A percentile compares a stretch with the other conserved stretches of the same genome.
Conservation (phyloP, 2,329 filamentous ascomycete genomes). For the Mollisiaceae sp. region DNA sequence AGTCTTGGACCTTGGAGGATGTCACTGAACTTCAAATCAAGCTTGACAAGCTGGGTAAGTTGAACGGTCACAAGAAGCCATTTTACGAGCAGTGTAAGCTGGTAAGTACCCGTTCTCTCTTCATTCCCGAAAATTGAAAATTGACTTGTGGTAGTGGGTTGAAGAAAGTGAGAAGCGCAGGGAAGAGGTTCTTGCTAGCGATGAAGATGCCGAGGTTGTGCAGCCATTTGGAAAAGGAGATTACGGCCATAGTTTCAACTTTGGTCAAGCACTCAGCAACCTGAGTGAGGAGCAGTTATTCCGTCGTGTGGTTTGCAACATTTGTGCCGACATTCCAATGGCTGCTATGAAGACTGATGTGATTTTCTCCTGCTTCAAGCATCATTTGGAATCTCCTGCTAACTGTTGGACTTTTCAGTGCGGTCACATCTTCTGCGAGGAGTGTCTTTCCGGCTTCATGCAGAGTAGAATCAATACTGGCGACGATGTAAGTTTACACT, state of each 20-base stretch:
- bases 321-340: conserved; percentile 48
- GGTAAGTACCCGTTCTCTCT: conserved; percentile 13
- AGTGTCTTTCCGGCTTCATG: conserved; percentile 49
- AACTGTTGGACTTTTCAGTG: conserved; percentile 45
- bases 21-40: conserved; percentile 26
- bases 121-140: not conserved
- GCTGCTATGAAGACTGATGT: conserved; percentile 50
- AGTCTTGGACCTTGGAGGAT: conserved; percentile 40
- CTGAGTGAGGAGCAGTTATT: conserved; percentile 40
- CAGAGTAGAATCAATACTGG: conserved; percentile 38
- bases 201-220: conserved; percentile 18
- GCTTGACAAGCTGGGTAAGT: conserved; percentile 20
- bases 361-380: conserved; percentile 12
- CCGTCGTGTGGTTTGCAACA: conserved; percentile 46
- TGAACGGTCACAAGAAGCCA: conserved; percentile 11
- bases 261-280: conserved; percentile 41
- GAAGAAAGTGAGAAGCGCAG: conserved; percentile 13
- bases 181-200: not conserved
- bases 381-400: not conserved
- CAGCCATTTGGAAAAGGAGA: conserved; percentile 35
- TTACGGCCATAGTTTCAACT: conserved; percentile 42
- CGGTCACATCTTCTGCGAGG: conserved; percentile 59
- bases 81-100: conserved; percentile 40
- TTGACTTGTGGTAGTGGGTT: conserved; percentile 21
- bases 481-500: conserved; percentile 22